Conservation (phyloP, 345 rosid genomes). For the Lepidium sativum region DNA sequence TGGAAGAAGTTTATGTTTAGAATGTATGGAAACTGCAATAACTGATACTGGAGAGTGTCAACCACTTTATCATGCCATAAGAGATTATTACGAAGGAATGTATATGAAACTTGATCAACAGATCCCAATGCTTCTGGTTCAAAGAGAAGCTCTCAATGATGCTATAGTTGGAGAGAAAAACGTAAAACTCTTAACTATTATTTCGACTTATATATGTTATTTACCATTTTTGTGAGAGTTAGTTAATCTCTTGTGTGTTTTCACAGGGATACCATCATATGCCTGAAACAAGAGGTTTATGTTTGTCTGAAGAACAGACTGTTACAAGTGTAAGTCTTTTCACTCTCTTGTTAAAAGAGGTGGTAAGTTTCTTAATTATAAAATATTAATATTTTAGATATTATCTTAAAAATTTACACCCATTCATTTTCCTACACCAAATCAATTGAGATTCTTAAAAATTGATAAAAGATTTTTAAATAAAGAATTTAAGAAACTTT, state of each 20-base stretch:
- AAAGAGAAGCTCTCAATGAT: slow-evolving; percentile 89
- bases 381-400: no score
- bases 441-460: no score
- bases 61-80: slow-evolving; percentile 79
- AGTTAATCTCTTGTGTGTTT: neutral
- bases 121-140: slow-evolving; percentile 95
- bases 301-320: slow-evolving; percentile 95
- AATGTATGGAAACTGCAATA: slow-evolving; percentile 92
- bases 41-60: slow-evolving; percentile 96
- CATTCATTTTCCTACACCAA: no score
- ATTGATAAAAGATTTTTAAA: no score
- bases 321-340: slow-evolving; percentile 63
- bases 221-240: neutral
- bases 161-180: slow-evolving; percentile 85
- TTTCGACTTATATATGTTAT: neutral
- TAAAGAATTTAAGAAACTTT: no score
- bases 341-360: neutral
- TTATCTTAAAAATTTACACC: no score
- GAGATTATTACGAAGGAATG: slow-evolving; percentile 97
- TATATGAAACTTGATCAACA: slow-evolving; percentile 81
- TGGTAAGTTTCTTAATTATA: no score
- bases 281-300: slow-evolving; percentile 97
- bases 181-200: slow-evolving; percentile 25
- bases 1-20: slow-evolving; percentile 75
- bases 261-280: slow-evolving; percentile 83